phyloP scores from a whole-genome alignment of 495 filamentous ascomycete species.

The Thermothielavioides terrestris region DNA sequence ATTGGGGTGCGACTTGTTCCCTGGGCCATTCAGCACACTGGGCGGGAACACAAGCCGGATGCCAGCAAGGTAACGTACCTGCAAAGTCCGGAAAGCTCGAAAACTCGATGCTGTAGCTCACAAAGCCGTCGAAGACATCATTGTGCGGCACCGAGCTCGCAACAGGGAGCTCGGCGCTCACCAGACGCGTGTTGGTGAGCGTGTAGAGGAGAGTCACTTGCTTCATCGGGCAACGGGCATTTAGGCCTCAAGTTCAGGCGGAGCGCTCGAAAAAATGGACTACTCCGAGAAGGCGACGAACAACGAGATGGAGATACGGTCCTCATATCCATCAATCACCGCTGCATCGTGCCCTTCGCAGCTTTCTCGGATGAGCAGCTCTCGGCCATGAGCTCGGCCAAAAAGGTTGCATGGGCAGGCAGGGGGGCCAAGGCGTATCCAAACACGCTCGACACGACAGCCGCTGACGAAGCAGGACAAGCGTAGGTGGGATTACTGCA shows the following conservation, averaged over 20 bases:
- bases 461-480: neutral
- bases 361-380: neutral
- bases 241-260: too few species aligned
- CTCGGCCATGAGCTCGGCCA: slow-evolving; percentile 6
- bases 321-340: neutral
- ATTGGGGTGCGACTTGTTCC: slow-evolving; percentile 45
- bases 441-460: neutral
- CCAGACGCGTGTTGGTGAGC: neutral
- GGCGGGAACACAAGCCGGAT: neutral
- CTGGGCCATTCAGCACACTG: slow-evolving; percentile 15
- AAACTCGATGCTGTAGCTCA: slow-evolving; percentile 55
- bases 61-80: slow-evolving; percentile 35
- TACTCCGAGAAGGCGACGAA: too few species aligned
- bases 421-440: neutral
- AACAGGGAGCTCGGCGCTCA: slow-evolving; percentile 10
- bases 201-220: neutral
- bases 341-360: neutral
- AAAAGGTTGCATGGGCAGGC: slow-evolving; percentile 3
- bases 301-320: too few species aligned
- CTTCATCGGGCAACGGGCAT: neutral
- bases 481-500: too few species aligned
- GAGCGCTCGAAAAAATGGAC: too few species aligned
- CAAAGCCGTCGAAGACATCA: slow-evolving; percentile 43
- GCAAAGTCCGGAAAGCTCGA: slow-evolving; percentile 55
- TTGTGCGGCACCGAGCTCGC: slow-evolving; percentile 15